Evolutionary conservation across 208 protist genomes (phyloP).

Genomic region (Wallacemonas rigidus): DNA sequence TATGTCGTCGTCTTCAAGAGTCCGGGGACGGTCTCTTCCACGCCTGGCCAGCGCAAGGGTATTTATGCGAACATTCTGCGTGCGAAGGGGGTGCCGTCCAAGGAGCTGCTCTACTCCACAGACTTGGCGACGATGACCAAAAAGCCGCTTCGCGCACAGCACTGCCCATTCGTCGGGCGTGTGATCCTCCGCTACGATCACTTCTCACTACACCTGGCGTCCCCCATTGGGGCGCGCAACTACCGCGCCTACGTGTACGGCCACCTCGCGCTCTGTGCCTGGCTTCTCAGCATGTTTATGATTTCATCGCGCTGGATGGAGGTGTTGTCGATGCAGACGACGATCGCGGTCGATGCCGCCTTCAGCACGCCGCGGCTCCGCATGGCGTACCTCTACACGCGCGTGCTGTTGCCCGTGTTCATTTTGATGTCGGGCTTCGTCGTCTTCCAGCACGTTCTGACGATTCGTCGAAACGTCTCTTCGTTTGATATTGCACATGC

Average conservation of each 20-base stretch:
- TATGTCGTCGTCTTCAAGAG: constrained; percentile 27
- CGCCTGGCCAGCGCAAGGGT: constrained; percentile 49
- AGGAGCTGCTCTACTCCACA: constrained; percentile 44
- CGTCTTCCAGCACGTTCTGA: constrained; percentile 43
- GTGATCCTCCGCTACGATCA: constrained; percentile 82
- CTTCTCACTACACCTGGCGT: constrained; percentile 68
- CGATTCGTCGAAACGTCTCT: constrained; percentile 67
- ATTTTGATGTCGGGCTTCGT: constrained; percentile 34
- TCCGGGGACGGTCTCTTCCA: constrained; percentile 39
- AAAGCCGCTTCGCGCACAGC: constrained; percentile 82
- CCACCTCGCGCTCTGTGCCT: constrained; percentile 27
- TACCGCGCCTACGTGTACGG: constrained; percentile 59
- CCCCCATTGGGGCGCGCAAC: constrained; percentile 75
- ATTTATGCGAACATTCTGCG: constrained; percentile 56
- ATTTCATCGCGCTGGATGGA: not conserved
- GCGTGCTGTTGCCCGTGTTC: constrained; percentile 45
- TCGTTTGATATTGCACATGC: constrained; percentile 62
- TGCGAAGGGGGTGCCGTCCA: constrained; percentile 24
- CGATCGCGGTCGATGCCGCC: not conserved
- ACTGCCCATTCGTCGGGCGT: constrained; percentile 51
- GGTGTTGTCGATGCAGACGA: not conserved
- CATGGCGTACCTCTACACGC: constrained; percentile 62
- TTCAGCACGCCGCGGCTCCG: constrained; percentile 30
- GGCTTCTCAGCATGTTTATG: not conserved
- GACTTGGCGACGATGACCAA: constrained; percentile 64